phyloP scores from a whole-genome alignment of 306 rosid species.

The Amphicarpaea edgeworthii region DNA sequence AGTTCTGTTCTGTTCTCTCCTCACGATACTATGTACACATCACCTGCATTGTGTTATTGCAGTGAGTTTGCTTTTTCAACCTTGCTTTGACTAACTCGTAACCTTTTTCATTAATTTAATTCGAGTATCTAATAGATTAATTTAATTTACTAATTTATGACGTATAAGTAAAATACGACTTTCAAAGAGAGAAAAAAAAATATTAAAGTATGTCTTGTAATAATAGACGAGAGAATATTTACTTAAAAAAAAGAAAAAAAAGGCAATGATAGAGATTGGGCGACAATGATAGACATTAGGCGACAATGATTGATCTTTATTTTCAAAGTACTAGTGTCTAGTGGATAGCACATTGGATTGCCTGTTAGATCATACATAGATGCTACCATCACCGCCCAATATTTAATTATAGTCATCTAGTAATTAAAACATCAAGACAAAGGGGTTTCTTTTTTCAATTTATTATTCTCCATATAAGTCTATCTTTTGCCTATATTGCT shows the following conservation, averaged over 20 bases:
- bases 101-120: no score
- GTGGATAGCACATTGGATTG: slow-evolving; percentile 1
- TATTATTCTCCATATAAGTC: neutral
- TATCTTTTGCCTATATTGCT: neutral
- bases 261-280: neutral
- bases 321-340: slow-evolving; percentile 15
- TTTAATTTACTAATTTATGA: no score
- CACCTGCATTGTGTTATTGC: slow-evolving; percentile 48
- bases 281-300: neutral
- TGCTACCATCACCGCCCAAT: no score
- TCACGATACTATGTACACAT: slow-evolving; percentile 64
- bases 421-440: neutral
- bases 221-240: no score
- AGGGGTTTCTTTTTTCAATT: neutral
- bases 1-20: slow-evolving; percentile 69
- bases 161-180: no score
- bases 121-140: no score
- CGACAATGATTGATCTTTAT: slow-evolving; percentile 17
- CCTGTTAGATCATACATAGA: neutral
- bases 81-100: no score
- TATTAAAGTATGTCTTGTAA: no score
- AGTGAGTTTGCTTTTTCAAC: neutral
- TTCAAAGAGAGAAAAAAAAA: no score
- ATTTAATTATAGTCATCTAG: neutral
- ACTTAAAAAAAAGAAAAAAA: neutral